These are phyloP conservation scores for Penicillium sp. DNA, from an alignment of 2,329 filamentous ascomycete genomes.

Conservation along the genomic window DNA sequence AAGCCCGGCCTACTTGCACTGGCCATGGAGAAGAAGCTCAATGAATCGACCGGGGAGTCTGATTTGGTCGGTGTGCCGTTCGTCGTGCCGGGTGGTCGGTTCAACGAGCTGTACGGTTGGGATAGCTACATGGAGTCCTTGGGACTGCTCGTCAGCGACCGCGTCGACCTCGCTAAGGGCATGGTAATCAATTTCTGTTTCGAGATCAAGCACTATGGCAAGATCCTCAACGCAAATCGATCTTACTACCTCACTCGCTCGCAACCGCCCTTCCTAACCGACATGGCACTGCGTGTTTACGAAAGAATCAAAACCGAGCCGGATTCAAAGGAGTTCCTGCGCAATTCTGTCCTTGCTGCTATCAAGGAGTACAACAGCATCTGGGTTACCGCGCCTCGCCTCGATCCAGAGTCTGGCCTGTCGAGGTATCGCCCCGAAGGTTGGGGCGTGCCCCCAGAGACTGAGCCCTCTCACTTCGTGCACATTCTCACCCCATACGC, in stretches of 20 bases:
- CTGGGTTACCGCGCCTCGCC: conserved; percentile 75
- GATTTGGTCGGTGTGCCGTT: conserved; percentile 81
- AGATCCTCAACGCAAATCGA: conserved; percentile 94
- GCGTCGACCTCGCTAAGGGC: conserved; percentile 80
- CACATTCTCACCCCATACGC: conserved; percentile 80
- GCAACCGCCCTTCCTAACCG: conserved; percentile 93
- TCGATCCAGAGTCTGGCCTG: conserved; percentile 73
- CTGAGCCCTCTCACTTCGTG: conserved; percentile 80
- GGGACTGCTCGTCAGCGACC: conserved; percentile 80
- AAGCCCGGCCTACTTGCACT: conserved; percentile 87
- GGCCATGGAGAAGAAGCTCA: conserved; percentile 73
- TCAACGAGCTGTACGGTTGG: conserved; percentile 99
- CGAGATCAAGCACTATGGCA: conserved; percentile 96
- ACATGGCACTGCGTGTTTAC: conserved; percentile 93
- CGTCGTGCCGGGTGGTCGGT: conserved; percentile 93
- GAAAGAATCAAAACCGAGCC: conserved; percentile 87
- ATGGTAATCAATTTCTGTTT: conserved; percentile 98
- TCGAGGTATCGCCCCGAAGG: conserved; percentile 84
- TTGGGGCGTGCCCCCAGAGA: conserved; percentile 84
- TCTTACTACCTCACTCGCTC: conserved; percentile 94
- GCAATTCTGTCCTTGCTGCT: conserved; percentile 75
- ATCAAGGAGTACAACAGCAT: conserved; percentile 96
- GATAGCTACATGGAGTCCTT: conserved; percentile 98
- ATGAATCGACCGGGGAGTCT: conserved; percentile 66
- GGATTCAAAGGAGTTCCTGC: conserved; percentile 76